Conservation (phyloP, 2,329 filamentous ascomycete species). For the Coleophoma eucalyptorum region DNA sequence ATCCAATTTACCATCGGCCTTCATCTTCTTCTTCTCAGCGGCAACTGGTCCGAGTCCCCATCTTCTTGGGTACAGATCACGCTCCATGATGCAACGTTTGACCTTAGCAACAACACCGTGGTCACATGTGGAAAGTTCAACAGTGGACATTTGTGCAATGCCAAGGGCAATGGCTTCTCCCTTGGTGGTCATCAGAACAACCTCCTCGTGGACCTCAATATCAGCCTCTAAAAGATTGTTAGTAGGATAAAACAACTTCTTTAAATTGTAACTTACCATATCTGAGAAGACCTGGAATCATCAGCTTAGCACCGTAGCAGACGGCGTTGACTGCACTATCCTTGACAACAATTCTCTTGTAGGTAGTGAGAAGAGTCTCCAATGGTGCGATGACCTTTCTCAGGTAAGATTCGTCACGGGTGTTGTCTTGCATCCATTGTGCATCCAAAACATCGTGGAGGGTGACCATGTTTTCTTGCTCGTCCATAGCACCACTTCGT, state of each 20-base stretch:
- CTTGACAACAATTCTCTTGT: constrained; percentile 98
- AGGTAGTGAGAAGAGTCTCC: constrained; percentile 85
- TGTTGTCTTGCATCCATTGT: constrained; percentile 95
- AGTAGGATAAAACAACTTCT: neutral
- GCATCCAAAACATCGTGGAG: constrained; percentile 94
- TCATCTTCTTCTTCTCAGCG: constrained; percentile 99
- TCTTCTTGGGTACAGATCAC: constrained; percentile 91
- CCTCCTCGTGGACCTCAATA: constrained; percentile 93
- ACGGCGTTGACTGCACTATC: constrained; percentile 95
- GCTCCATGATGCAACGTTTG: constrained; percentile 99
- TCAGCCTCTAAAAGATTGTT: constrained; percentile 58
- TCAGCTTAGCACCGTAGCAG: constrained; percentile 97
- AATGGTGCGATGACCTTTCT: constrained; percentile 88
- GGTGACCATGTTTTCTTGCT: constrained; percentile 84
- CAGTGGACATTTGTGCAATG: constrained; percentile 96
- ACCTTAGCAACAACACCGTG: constrained; percentile 98
- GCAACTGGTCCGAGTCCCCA: constrained; percentile 96
- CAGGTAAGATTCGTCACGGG: constrained; percentile 88
- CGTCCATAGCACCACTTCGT: constrained; percentile 90
- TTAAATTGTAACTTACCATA: constrained; percentile 59
- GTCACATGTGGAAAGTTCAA: constrained; percentile 94
- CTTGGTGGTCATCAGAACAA: constrained; percentile 98
- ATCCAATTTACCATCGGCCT: constrained; percentile 95
- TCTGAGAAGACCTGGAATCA: constrained; percentile 92
- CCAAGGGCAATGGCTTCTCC: constrained; percentile 96